phyloP scores from a whole-genome alignment of 208 protist species.

The Vickermania ingenoplastis region DNA sequence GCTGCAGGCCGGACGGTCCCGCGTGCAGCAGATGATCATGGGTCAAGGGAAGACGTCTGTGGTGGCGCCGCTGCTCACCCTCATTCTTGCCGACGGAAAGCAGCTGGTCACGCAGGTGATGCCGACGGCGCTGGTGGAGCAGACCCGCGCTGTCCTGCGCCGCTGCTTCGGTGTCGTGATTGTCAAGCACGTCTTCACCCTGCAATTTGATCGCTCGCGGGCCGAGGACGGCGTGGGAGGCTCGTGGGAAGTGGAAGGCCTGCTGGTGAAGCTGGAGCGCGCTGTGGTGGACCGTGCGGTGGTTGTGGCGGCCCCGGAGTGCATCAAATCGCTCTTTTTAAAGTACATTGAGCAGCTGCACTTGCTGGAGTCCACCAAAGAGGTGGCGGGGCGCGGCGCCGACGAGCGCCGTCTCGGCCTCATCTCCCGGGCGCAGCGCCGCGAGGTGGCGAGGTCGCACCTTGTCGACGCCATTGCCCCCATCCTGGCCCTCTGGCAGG shows the following conservation, averaged over 20 bases:
- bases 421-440: neutral
- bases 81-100: conserved; percentile 90
- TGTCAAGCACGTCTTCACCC: conserved; percentile 84
- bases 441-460: conserved; percentile 23
- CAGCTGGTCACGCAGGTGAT: conserved; percentile 90
- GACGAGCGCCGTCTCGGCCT: conserved; percentile 37
- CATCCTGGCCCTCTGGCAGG: conserved; percentile 79
- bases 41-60: conserved; percentile 94
- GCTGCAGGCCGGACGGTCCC: conserved; percentile 44
- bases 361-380: conserved; percentile 50
- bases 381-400: conserved; percentile 16
- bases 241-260: conserved; percentile 16
- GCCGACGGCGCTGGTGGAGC: conserved; percentile 89
- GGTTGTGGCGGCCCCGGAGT: conserved; percentile 80
- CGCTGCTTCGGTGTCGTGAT: conserved; percentile 88
- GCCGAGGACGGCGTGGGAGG: conserved; percentile 37
- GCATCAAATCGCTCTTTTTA: conserved; percentile 92
- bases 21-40: conserved; percentile 95
- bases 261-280: conserved; percentile 64
- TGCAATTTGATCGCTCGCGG: conserved; percentile 67
- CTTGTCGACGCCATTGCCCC: conserved; percentile 64
- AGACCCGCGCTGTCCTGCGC: conserved; percentile 83
- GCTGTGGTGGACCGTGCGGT: conserved; percentile 57
- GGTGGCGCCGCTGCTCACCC: conserved; percentile 85
- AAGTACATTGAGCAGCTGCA: conserved; percentile 89